Evolutionary conservation across 257 asterid species (phyloP), one percentile per base, ranked within the genome.

Genomic region (Nicotiana knightiana): DNA sequence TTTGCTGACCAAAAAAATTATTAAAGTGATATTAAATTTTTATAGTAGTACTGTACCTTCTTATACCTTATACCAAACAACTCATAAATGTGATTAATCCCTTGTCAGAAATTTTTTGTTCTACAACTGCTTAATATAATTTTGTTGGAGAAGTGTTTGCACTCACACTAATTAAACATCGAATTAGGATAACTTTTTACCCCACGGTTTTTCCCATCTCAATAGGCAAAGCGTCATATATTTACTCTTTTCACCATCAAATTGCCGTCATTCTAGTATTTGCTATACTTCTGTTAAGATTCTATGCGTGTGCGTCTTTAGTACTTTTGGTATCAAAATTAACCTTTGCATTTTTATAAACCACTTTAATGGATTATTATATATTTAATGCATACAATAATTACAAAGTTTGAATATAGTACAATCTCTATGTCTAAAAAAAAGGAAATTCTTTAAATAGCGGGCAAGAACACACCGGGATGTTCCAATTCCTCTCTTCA

Each of bases 281-380:
- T 63, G 79, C 77, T 80, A 57, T 63, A 32, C 84, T 80, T 77
- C 76, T 75, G 24, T 11, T 51, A 84, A 83, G 89, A 89, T 89
- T 86, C 91, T 48, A 86, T 83, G 82, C 90, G 87, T 86, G 85
- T 81, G 76, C 64, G 24, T 83, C 12, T 18, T 77, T 43, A 80
- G 48, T 65, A 81, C 84, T 81, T 78, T 35, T 73, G 85, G 88
- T 17, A 87, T 67, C 84, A 24, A 13, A 71, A 24, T 53, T 43
- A 46, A 48, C 8, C 79, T 73, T 48, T 73, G 79, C 61, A n/a
- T 70, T 21, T 46, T 1, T 21, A 12, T 3, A 13, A 24, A 73
- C 6, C 58, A 21, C 12, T 70, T 43, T 39, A 68, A 1, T n/a
- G 10, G 21, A 37, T 1, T 10, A 5, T 39, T n/a, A 43, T 9